Evolutionary conservation across 768 basidiomycete genomes (phyloP).

Genomic region (Rhodotorula toruloides): DNA sequence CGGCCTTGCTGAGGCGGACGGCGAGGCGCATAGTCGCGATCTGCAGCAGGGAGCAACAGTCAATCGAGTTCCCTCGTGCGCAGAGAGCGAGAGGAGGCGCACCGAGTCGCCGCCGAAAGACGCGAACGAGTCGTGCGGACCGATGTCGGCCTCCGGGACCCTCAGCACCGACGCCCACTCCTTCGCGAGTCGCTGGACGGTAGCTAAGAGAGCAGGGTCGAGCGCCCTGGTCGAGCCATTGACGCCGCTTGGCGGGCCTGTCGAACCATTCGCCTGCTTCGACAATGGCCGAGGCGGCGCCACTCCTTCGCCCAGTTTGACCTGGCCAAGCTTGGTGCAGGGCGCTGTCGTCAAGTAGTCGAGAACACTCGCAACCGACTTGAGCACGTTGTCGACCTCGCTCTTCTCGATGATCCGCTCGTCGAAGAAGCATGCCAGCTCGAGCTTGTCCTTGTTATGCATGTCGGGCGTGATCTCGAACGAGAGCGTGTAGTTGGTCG

Average conservation of each 20-base stretch:
- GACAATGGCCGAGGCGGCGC: background rate
- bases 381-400: slow-evolving; percentile 20
- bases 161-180: slow-evolving; percentile 29
- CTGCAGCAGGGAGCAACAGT: background rate
- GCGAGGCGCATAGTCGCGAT: slow-evolving; percentile 33
- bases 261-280: background rate
- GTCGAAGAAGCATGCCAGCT: slow-evolving; percentile 37
- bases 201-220: background rate
- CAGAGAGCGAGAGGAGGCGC: background rate
- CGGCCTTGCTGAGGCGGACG: slow-evolving; percentile 16
- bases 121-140: slow-evolving; percentile 18
- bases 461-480: slow-evolving; percentile 39
- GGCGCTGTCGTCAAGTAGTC: slow-evolving; percentile 30
- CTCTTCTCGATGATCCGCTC: slow-evolving; percentile 5
- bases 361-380: slow-evolving; percentile 16
- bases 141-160: slow-evolving; percentile 6
- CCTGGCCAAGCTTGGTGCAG: slow-evolving; percentile 19
- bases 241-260: background rate
- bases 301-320: slow-evolving; percentile 8
- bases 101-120: slow-evolving; percentile 36
- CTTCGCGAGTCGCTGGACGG: background rate
- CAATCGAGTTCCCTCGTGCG: background rate
- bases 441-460: slow-evolving; percentile 30
- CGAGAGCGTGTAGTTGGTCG: slow-evolving; percentile 35
- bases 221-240: background rate